phyloP scores from a whole-genome alignment of 441 rosid species.

The Hura crepitans region DNA sequence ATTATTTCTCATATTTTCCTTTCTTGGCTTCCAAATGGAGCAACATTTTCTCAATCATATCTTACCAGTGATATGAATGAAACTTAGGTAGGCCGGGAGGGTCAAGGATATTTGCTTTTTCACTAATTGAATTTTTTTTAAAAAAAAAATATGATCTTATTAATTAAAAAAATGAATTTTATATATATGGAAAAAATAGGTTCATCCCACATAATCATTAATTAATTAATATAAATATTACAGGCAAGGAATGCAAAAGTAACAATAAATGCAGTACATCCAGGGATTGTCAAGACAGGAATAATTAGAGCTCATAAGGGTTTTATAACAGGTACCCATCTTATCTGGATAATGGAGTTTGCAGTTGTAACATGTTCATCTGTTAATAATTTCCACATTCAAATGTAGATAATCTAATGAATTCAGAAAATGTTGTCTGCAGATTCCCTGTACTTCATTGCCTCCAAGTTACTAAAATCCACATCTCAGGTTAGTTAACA shows the following conservation, averaged over 20 bases:
- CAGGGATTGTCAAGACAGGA: constrained; percentile 90
- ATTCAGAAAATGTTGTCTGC: constrained; percentile 28
- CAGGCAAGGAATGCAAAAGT: constrained; percentile 79
- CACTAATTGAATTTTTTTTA: too few relatives aligned
- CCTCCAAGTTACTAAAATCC: constrained; percentile 81
- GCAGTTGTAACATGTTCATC: too few relatives aligned
- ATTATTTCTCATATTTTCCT: constrained; percentile 3
- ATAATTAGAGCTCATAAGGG: constrained; percentile 81
- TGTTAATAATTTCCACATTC: too few relatives aligned
- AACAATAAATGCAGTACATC: constrained; percentile 82
- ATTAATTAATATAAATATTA: not conserved
- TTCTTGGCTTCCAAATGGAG: constrained; percentile 1
- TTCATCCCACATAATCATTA: not conserved
- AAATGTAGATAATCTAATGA: not conserved
- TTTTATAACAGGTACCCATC: constrained; percentile 57
- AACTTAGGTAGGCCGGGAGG: constrained; percentile 16
- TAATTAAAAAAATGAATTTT: too few relatives aligned
- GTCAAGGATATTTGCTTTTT: not conserved
- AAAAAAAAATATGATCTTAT: too few relatives aligned
- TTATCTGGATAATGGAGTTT: too few relatives aligned
- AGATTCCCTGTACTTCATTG: constrained; percentile 85
- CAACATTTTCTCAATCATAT: constrained; percentile 1
- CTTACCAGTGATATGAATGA: constrained; percentile 9
- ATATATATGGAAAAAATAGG: too few relatives aligned
- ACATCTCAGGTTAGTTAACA: constrained; percentile 54